A percentile compares a stretch with the other conserved stretches of the same genome.
Conservation (phyloP, 192 early-diverging fungal genomes). For the Podila epicladia region DNA sequence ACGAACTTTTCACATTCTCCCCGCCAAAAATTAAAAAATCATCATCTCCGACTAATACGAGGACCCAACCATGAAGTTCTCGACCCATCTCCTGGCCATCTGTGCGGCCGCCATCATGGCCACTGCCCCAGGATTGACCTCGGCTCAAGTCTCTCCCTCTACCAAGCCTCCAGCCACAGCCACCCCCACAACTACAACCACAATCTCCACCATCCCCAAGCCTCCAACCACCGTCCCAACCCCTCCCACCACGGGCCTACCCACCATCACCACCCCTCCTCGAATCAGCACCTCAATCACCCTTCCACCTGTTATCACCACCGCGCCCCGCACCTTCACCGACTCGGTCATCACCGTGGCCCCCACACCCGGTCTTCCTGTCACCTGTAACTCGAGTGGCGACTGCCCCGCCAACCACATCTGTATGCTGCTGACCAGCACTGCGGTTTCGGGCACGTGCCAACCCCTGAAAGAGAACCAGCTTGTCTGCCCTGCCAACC, state of each 20-base stretch:
- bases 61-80: conserved; percentile 10
- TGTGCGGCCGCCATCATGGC: conserved; percentile 10
- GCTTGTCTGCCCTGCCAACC: conserved; percentile 7
- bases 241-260: background rate
- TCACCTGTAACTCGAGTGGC: conserved; percentile 5
- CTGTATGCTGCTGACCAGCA: background rate
- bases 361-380: background rate
- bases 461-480: background rate
- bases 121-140: background rate
- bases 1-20: conserved; percentile 1
- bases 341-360: background rate
- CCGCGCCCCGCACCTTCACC: background rate
- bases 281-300: background rate
- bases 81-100: conserved; percentile 9
- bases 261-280: background rate
- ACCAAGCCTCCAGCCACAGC: background rate
- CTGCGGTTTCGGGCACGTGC: conserved; percentile 8
- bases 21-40: too few relatives aligned
- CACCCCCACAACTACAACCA: background rate
- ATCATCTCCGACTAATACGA: too few relatives aligned
- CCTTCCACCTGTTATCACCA: background rate
- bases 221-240: background rate
- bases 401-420: conserved; percentile 11
- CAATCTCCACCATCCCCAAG: background rate
- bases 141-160: background rate